Conservation (phyloP, 768 basidiomycete species). For the Sporobolomyces roseus region DNA sequence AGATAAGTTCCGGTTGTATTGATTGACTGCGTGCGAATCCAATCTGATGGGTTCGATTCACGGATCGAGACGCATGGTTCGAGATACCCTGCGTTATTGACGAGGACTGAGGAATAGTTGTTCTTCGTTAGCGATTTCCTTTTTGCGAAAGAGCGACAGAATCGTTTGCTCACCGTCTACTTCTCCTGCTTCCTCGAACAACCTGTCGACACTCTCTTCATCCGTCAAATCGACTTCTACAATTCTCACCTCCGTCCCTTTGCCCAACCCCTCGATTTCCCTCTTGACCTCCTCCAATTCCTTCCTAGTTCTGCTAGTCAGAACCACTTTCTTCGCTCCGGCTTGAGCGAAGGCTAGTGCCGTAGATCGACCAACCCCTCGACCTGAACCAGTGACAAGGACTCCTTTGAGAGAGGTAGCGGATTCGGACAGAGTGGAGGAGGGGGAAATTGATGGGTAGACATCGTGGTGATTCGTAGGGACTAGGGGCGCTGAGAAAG, state of each 20-base stretch:
- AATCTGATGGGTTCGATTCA: conserved; percentile 9
- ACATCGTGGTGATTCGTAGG: background rate
- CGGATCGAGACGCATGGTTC: conserved; percentile 17
- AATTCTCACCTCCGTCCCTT: conserved; percentile 7
- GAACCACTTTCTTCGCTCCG: conserved; percentile 20
- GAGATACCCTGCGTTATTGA: conserved; percentile 32
- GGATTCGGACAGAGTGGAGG: background rate
- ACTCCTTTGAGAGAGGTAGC: conserved; percentile 13
- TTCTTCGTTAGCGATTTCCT: background rate
- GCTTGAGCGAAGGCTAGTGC: conserved; percentile 26
- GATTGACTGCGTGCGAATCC: conserved; percentile 9
- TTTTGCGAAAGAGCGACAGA: too few relatives aligned
- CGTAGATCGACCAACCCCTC: background rate
- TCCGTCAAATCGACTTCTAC: conserved; percentile 5
- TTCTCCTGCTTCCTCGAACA: conserved; percentile 20
- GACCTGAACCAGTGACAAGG: conserved; percentile 27
- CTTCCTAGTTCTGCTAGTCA: background rate
- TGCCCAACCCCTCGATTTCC: background rate
- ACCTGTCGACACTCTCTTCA: conserved; percentile 5
- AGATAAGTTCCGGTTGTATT: conserved; percentile 23
- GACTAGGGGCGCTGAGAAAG: conserved; percentile 2
- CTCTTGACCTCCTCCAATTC: conserved; percentile 20
- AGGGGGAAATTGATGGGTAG: conserved; percentile 4
- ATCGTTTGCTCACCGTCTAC: conserved; percentile 14
- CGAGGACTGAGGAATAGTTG: conserved; percentile 9